Evolutionary conservation across 768 basidiomycete species (phyloP), one percentile per base, ranked within the genome.

Genomic region (Phylloporus sp.): DNA sequence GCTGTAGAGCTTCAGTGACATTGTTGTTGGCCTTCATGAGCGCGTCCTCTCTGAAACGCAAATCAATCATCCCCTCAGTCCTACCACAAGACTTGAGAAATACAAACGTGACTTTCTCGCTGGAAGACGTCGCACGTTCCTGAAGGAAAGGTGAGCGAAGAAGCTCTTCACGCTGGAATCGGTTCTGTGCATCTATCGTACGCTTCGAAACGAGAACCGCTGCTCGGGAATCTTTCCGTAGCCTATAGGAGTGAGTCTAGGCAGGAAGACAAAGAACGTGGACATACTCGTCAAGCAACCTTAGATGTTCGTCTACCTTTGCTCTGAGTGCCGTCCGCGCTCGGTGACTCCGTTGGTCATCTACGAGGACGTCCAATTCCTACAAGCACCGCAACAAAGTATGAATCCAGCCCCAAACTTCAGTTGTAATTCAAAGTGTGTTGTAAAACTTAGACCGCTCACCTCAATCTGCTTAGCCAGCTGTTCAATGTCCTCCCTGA

Each of bases 1-100:
- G 80, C 42, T 90, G 83, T 9, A 98, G 74, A 4, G 91, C 83
- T 20, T 89, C 86, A 1, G 95, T 97, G 10, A 99, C 91, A 55
- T 94, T 81, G 54, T 88, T 80, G 49, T 85, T 91, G n/a, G 91
- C 85, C 56, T 84, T 84, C 86, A 94, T 93, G 12, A 99, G 77
- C 0, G 79, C 78, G 58, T 97, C 94, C 56, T 93, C 92, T 8
- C 86, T 88, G 41, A 44, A 36, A 24, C 13, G n/a, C 18, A 49
- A 48, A 53, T n/a, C n/a, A 24, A 47, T 28, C 42, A 49, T 44
- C 8, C 16, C 18, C n/a, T 50, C 27, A 52, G 49, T 15, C 44
- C 23, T 41, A 31, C 20, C 16, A 48, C 16, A 28, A 24, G n/a
- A 29, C 27, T 15, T 22, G 28, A 40, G 31, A 45, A 24, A 20